Conservation (phyloP, 2,329 filamentous ascomycete genomes). For the Curvularia eragrostidis region DNA sequence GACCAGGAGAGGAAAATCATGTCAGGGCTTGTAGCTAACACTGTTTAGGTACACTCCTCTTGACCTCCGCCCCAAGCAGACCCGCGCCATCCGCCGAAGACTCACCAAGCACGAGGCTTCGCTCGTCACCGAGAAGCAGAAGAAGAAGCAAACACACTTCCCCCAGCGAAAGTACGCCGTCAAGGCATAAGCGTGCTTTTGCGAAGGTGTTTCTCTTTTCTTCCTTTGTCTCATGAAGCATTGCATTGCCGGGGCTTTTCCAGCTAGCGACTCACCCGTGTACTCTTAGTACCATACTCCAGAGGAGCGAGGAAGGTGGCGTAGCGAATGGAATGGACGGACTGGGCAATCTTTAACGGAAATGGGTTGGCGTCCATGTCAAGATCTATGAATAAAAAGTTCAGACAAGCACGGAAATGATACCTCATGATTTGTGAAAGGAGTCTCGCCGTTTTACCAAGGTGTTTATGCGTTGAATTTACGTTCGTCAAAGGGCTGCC, state of each 20-base stretch:
- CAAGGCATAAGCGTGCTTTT: slow-evolving; percentile 70
- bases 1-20: slow-evolving; percentile 2
- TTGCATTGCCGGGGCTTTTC: slow-evolving; percentile 52
- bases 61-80: slow-evolving; percentile 98
- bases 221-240: slow-evolving; percentile 50
- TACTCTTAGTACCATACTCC: slow-evolving; percentile 48
- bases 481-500: background rate
- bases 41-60: slow-evolving; percentile 77
- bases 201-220: slow-evolving; percentile 44
- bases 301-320: slow-evolving; percentile 42
- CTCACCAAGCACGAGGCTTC: slow-evolving; percentile 90
- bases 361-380: slow-evolving; percentile 51
- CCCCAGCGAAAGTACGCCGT: slow-evolving; percentile 98
- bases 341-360: slow-evolving; percentile 48
- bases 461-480: background rate
- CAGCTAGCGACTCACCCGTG: slow-evolving; percentile 49
- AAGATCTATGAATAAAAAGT: slow-evolving; percentile 53
- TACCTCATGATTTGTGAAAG: slow-evolving; percentile 26
- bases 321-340: slow-evolving; percentile 40
- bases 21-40: slow-evolving; percentile 31
- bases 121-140: slow-evolving; percentile 87
- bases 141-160: slow-evolving; percentile 96
- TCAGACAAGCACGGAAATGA: slow-evolving; percentile 39
- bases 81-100: slow-evolving; percentile 94
- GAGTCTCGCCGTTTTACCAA: background rate